These are phyloP conservation scores for Lachnellula suecica DNA, from an alignment of 2,329 filamentous ascomycete species.

Conservation along the genomic window DNA sequence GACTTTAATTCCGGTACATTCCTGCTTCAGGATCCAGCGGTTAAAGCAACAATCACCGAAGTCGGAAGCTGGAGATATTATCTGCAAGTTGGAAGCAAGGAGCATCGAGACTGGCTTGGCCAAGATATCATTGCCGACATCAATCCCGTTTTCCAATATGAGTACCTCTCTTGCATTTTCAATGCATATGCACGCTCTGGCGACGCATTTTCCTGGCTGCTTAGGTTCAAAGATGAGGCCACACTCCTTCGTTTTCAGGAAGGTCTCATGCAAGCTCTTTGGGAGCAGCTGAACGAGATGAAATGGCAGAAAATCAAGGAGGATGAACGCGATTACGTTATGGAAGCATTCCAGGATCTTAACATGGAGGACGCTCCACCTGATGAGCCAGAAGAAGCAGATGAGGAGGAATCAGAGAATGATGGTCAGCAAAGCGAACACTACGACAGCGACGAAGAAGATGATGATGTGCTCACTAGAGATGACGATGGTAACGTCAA, in stretches of 20 bases:
- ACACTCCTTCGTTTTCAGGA: conserved; percentile 87
- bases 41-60: conserved; percentile 79
- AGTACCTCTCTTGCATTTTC: conserved; percentile 99
- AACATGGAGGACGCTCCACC: conserved; percentile 78
- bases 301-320: conserved; percentile 96
- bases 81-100: conserved; percentile 74
- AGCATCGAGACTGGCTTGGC: conserved; percentile 80
- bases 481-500: conserved; percentile 83
- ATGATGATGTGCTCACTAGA: conserved; percentile 68
- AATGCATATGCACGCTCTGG: conserved; percentile 91
- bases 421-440: conserved; percentile 70
- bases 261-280: conserved; percentile 90
- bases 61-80: conserved; percentile 88
- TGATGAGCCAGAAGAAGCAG: conserved; percentile 46
- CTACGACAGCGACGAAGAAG: conserved; percentile 75
- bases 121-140: conserved; percentile 85
- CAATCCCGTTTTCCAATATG: conserved; percentile 98
- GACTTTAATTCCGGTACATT: conserved; percentile 88
- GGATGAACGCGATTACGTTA: conserved; percentile 87
- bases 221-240: conserved; percentile 84
- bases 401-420: conserved; percentile 53
- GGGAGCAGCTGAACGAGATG: conserved; percentile 91
- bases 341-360: conserved; percentile 93
- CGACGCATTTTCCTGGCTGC: conserved; percentile 90
- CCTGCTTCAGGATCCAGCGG: conserved; percentile 70